Evolutionary conservation across 1,284 basidiomycete species (phyloP), one percentile per base, ranked within the genome.

Genomic region (Lentinula novae-zelandiae): DNA sequence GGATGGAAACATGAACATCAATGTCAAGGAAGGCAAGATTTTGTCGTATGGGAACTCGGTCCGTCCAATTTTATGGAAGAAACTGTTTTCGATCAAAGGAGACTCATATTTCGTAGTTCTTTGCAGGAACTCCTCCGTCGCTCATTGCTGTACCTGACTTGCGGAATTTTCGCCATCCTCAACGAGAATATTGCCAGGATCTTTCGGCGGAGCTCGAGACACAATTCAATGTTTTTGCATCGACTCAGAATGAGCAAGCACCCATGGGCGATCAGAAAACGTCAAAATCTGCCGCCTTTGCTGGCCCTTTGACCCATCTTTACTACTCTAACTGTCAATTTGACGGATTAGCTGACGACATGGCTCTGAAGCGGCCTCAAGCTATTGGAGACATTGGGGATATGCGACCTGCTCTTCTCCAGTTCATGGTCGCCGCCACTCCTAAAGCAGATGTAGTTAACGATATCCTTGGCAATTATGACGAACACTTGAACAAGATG

Each of bases 1-100:
- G 15, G 92, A 97, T 69, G 94, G 89, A 50, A 89, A 95, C 74
- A 83, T 95, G 75, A 96, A 96, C 73, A 76, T 97, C 71, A 96
- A 96, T 77, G 79, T 96, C 71, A 90, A 89, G 75, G 83, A 90
- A 62, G 93, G 93, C 56, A 76, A 80, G 57, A 82, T 96, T 13
- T 70, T 95, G 53, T 93, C 90, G 0, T 92, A 87, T 67, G 93
- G 93, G 60, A 89, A 87, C 71, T 92, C 90, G 65, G 91, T 93
- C 66, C 63, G 88, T 77, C 3, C 13, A 60, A 59, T 31, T 67
- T 67, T 60, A 68, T 66, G 56, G 13, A 9, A 62, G 39, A 53
- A 56, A 17, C 6, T 58, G 20, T 8, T 12, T 9, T 5, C 48
- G 1, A 12, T 38, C 36, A 20, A 39, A 13, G 9, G 15, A 8